Evolutionary conservation across 1,139 yeast species (phyloP), one percentile per base, ranked within the genome.

Genomic region (Yamadazyma epiphylla): DNA sequence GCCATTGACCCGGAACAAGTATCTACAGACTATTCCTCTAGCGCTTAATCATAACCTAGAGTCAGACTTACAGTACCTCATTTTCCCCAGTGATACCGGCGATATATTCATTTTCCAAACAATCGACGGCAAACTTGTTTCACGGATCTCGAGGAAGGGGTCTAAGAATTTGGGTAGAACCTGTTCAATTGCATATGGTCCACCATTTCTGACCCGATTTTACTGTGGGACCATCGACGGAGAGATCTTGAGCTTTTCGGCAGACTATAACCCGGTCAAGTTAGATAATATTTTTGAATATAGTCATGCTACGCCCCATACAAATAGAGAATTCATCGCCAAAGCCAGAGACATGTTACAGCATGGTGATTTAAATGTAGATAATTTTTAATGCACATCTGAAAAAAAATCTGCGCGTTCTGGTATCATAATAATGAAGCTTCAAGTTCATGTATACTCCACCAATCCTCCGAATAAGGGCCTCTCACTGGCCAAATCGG

Each of bases 21-120:
- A 73, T 27, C 64, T 70, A 11, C 80, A 72, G 38, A 58, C 64
- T 9, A 55, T 72, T 0, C 73, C 76, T 4, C 47, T 74, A 33
- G 50, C 67, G 17, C 45, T 74, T 3, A 73, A 67, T 31, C 70
- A 76, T 3, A 42, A 51, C 2, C 37, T 48, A 11, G 80, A 77
- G 54, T 60, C 74, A 13, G 75, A 70, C 35, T 48, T 71, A 22
- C 82, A 77, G 37, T 70, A 76, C 46, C 53, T 85, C 25, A 60
- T 86, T 50, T 77, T 77, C 43, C 87, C 94, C 4, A 73, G 91
- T 0, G 96, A 88, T 48, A 79, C 71, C 37, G 94, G 94, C 4
- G 95, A 87, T 44, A 58, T 88, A 0, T 70, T 80, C 29, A 68
- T 86, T 28, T 81, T 70, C 42, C 64, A 85, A 15, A 64, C 78